Evolutionary conservation across 2,329 filamentous ascomycete genomes (phyloP), one percentile per base, ranked within the genome.

Genomic region (Sarocladium kiliense): DNA sequence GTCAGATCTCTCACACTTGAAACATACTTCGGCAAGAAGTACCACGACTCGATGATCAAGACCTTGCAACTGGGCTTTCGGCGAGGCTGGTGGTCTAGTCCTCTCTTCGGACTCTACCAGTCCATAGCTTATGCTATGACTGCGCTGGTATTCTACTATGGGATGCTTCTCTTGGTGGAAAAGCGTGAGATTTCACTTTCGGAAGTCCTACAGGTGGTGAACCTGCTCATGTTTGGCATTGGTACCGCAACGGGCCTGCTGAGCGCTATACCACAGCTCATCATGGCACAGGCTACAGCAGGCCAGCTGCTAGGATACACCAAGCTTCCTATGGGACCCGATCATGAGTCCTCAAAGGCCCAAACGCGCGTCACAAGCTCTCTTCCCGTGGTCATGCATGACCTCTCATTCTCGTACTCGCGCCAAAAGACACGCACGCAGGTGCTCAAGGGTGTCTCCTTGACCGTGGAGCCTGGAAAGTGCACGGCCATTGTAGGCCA

Each of bases 111-210:
- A 0, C 69, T 94, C n/a, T 86, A 87, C 32, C 87, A 95, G 62
- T 85, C 85, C 0, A 78, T 85, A 18, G 81, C 85, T 37, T 81
- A 85, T 57, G 90, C 90, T 63, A 78, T 90, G 14, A 86, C 84
- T 39, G 89, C 91, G 0, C 72, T 96, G 3, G 81, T 96, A 10
- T 94, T 96, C 66, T 96, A 87, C 72, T 95, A 93, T 65, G 90
- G 88, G 2, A 83, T 85, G 0, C 71, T 80, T 1, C 75, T 96
- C 11, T 77, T 89, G 5, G 75, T 77, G 0, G 65, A 73, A 10
- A 70, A 79, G 37, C 70, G 73, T 6, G 62, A 66, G 12, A 64
- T 71, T n/a, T 76, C 74, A 0, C 79, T 87, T 0, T 75, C 79
- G 1, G 73, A 78, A 1, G 80, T 94, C 18, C 72, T 96, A 26